phyloP scores from a whole-genome alignment of 768 basidiomycete genomes.

The Boletellus sp. region DNA sequence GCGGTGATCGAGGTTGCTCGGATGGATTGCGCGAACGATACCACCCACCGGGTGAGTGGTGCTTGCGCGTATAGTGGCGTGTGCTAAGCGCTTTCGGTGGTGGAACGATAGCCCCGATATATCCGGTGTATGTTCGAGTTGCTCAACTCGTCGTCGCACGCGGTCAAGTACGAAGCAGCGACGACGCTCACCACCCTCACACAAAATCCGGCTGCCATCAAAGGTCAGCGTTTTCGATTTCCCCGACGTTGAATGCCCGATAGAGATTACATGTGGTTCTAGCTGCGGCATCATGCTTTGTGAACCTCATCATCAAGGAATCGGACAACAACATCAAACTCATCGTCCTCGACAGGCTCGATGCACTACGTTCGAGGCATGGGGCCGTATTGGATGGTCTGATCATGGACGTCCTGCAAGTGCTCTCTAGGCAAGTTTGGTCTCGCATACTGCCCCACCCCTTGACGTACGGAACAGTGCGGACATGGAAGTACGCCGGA shows the following conservation, averaged over 20 bases:
- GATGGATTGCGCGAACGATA: conserved; percentile 83
- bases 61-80: background rate
- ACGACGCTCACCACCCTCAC: conserved; percentile 91
- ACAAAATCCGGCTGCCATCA: conserved; percentile 93
- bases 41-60: conserved; percentile 68
- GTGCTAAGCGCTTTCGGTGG: conserved; percentile 2
- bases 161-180: conserved; percentile 97
- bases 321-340: conserved; percentile 99
- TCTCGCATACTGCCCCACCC: background rate
- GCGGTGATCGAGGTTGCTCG: conserved; percentile 91
- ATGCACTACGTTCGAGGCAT: conserved; percentile 76
- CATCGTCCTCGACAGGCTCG: conserved; percentile 91
- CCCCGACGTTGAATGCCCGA: background rate
- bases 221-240: conserved; percentile 52
- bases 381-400: conserved; percentile 85
- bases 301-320: conserved; percentile 88
- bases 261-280: conserved; percentile 4
- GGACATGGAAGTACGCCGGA: conserved; percentile 94
- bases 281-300: conserved; percentile 89
- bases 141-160: conserved; percentile 82
- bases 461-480: conserved; percentile 45
- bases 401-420: conserved; percentile 94
- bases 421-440: conserved; percentile 64
- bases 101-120: conserved; percentile 67
- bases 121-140: conserved; percentile 93